Evolutionary conservation across 2,329 filamentous ascomycete species (phyloP).

Genomic region (Colletotrichum destructivum): DNA sequence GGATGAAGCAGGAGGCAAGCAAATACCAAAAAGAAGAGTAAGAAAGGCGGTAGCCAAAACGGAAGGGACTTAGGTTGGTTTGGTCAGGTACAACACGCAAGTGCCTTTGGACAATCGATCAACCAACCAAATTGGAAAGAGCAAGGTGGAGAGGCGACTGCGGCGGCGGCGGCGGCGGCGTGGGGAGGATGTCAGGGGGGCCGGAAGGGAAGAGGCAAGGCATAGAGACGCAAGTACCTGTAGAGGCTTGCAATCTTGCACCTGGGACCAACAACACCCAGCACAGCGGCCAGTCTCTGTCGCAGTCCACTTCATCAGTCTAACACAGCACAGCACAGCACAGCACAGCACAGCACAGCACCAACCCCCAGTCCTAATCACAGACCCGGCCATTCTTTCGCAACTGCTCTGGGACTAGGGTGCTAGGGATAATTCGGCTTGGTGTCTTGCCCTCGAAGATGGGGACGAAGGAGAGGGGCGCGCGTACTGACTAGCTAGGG

Average conservation of each 20-base stretch:
- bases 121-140: not conserved
- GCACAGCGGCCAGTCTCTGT: constrained; percentile 15
- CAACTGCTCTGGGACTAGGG: constrained; percentile 3
- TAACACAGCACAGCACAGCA: not conserved
- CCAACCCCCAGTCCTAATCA: not conserved
- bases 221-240: not conserved
- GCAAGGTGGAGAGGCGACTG: not conserved
- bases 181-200: not conserved
- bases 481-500: not conserved
- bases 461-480: not conserved
- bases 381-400: constrained; percentile 6
- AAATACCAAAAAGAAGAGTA: not conserved
- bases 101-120: not conserved
- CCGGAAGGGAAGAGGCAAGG: not conserved
- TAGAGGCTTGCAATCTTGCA: not conserved
- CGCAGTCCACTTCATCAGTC: not conserved
- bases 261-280: not conserved
- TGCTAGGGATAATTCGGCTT: not conserved
- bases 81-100: not conserved
- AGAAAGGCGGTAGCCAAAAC: not conserved
- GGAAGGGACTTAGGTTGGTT: not conserved
- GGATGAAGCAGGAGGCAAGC: not conserved
- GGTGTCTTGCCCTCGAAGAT: constrained; percentile 14
- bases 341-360: not conserved
- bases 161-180: not conserved